Percentiles rank a stretch among this genome's conserved stretches.
Evolutionary conservation across 306 rosid species (phyloP).

Genomic region (Pyrus betulifolia): DNA sequence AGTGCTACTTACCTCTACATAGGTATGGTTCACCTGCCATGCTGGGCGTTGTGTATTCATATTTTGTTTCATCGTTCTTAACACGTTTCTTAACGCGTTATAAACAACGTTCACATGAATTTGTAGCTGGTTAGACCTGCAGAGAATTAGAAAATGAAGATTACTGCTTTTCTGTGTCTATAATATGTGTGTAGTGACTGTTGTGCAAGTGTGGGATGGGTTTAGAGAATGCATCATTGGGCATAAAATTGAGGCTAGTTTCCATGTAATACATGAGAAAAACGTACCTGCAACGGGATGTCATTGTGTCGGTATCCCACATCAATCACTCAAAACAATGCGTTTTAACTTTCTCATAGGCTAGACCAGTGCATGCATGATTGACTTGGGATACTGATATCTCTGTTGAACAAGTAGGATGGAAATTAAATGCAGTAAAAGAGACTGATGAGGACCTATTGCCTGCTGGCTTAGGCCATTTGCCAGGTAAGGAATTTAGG

Average conservation of each 20-base stretch:
- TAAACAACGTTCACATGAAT: slow-evolving; percentile 1
- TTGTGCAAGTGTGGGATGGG: background rate
- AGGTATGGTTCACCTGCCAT: slow-evolving; percentile 79
- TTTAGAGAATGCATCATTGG: no score
- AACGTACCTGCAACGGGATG: background rate
- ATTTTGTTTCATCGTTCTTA: slow-evolving; percentile 63
- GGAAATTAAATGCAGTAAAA: background rate
- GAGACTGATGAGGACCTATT: background rate
- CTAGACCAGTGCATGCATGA: no score
- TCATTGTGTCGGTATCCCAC: no score
- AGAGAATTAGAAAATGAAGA: slow-evolving; percentile 7
- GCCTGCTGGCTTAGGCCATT: background rate
- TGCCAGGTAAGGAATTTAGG: background rate
- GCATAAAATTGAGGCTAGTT: no score
- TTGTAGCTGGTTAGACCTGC: slow-evolving; percentile 27
- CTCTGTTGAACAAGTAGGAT: no score
- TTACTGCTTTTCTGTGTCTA: background rate
- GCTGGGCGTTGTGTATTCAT: slow-evolving; percentile 74
- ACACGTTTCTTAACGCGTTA: slow-evolving; percentile 42
- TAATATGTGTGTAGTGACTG: background rate
- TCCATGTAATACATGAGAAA: background rate
- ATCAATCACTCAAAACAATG: no score
- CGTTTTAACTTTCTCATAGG: no score
- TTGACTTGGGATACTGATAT: no score
- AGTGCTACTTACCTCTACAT: slow-evolving; percentile 87